Percentiles rank a stretch among this genome's conserved stretches.
Evolutionary conservation across 345 rosid genomes (phyloP).

Genomic region (Trapa incisa): DNA sequence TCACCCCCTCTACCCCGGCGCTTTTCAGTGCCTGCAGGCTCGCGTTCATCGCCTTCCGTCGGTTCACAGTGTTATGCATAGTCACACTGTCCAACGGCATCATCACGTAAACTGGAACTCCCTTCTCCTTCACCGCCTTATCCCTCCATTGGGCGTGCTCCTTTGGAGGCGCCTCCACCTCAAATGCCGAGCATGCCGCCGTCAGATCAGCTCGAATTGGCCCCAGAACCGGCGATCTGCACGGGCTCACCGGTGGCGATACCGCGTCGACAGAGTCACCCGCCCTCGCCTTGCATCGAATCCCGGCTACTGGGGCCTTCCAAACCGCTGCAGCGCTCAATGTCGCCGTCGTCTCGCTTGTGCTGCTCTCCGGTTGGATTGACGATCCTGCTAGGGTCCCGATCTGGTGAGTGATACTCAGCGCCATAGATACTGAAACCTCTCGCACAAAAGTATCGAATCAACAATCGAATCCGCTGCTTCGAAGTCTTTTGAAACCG

Average conservation of each 20-base stretch:
- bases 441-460: background rate
- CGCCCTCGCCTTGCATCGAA: slow-evolving; percentile 22
- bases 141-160: slow-evolving; percentile 27
- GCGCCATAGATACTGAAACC: slow-evolving; percentile 35
- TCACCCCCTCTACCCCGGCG: slow-evolving; percentile 91
- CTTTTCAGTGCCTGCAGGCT: slow-evolving; percentile 89
- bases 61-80: slow-evolving; percentile 53
- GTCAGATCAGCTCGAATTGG: slow-evolving; percentile 49
- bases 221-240: slow-evolving; percentile 35
- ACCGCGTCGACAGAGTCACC: slow-evolving; percentile 16
- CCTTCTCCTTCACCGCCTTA: slow-evolving; percentile 67
- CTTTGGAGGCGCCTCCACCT: slow-evolving; percentile 16
- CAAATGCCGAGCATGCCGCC: slow-evolving; percentile 15
- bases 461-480: background rate
- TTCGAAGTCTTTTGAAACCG: background rate
- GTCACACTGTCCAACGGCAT: slow-evolving; percentile 98
- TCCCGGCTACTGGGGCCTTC: slow-evolving; percentile 27
- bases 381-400: slow-evolving; percentile 53
- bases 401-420: slow-evolving; percentile 55
- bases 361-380: slow-evolving; percentile 22
- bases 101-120: slow-evolving; percentile 96
- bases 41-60: slow-evolving; percentile 91
- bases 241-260: slow-evolving; percentile 61
- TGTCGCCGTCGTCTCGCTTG: slow-evolving; percentile 25
- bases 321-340: slow-evolving; percentile 43